A percentile compares a stretch with the other conserved stretches of the same genome.
phyloP scores from a whole-genome alignment of 257 asterid species.

The Anisodus acutangulus region DNA sequence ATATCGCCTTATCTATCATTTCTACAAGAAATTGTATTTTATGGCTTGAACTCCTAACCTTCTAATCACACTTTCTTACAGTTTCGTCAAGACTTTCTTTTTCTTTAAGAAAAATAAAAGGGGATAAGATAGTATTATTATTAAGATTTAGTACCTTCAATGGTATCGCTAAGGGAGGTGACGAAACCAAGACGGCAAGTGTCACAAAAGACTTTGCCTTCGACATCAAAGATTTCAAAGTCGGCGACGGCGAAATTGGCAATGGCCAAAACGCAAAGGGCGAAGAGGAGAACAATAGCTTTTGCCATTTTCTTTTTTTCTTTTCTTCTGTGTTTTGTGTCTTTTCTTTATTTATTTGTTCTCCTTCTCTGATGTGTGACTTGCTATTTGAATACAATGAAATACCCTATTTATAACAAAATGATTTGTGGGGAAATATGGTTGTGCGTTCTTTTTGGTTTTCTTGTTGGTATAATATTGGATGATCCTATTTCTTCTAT shows the following conservation, averaged over 20 bases:
- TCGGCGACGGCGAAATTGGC: conserved; percentile 33
- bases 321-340: neutral
- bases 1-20: too few relatives aligned
- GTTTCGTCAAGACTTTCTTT: too few relatives aligned
- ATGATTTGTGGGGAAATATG: neutral
- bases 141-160: conserved; percentile 29
- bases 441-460: neutral
- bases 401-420: neutral
- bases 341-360: neutral
- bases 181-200: conserved; percentile 48
- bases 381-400: neutral
- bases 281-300: conserved; percentile 37
- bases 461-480: neutral
- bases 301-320: conserved; percentile 41
- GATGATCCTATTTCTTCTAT: neutral
- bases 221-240: conserved; percentile 21
- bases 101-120: neutral
- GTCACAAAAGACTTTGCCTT: conserved; percentile 50
- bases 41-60: neutral
- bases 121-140: neutral
- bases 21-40: too few relatives aligned
- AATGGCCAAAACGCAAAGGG: conserved; percentile 35
- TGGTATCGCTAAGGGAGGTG: conserved; percentile 32
- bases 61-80: too few relatives aligned
- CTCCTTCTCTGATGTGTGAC: conserved; percentile 30